Base-by-base conservation (phyloP, 805 yeast species). In the Candida boleticola region DNA sequence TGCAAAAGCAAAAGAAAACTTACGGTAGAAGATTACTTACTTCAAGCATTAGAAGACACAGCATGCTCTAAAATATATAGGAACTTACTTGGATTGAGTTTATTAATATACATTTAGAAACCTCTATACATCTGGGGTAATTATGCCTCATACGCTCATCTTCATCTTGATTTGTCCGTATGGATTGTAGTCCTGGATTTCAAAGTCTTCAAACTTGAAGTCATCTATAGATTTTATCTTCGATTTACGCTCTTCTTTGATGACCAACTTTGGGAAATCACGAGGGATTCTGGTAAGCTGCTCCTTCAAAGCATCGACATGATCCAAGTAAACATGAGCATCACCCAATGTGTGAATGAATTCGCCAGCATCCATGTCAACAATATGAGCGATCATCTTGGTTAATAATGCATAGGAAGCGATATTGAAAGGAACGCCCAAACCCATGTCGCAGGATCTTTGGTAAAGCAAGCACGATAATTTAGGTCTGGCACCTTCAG, bases 81-180 rank as follows among this genome's bases (percentile, higher is more conserved):
- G 14, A 13, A 29, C 14, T 7, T 17, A 7, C 31, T 7, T 25
- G 10, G 27, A 25, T 25, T 7, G 11, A 7, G 11, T 25, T 25
- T 22, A 35, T 35, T n/a, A 36, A 22, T 10, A 13, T 36, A 10
- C 26, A 27, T 62, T 71, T n/a, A n/a, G n/a, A n/a, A n/a, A n/a
- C n/a, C n/a, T n/a, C n/a, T n/a, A n/a, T n/a, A n/a, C n/a, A n/a
- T n/a, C n/a, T n/a, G n/a, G n/a, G n/a, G n/a, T n/a, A n/a, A n/a
- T n/a, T n/a, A n/a, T n/a, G n/a, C n/a, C n/a, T n/a, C n/a, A 93
- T 22, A 93, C 99, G 60, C 97, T 89, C 99, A 93, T 93, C 53
- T 87, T 85, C 99, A 93, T 93, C 51, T 85, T 86, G 52, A 93
- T 92, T 47, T 81, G 82, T 2, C 80, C 77, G 56, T 88, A 83